Conservation (phyloP, 345 rosid species). For the Eucalyptus melliodora region DNA sequence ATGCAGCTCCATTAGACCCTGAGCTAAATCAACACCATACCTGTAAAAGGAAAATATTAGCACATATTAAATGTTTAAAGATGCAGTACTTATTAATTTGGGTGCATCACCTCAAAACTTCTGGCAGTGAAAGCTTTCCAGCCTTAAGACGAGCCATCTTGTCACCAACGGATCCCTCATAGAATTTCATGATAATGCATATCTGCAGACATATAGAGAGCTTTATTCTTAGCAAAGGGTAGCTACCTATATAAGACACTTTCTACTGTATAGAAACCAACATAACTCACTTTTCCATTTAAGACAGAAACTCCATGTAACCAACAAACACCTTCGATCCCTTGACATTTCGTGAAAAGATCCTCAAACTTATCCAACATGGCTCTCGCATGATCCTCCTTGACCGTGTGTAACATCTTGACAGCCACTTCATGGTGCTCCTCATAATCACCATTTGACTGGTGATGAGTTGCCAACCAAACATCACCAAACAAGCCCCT, state of each 20-base stretch:
- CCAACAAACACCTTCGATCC: slow-evolving; percentile 34
- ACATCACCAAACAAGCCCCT: slow-evolving; percentile 95
- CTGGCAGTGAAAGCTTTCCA: slow-evolving; percentile 59
- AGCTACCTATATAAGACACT: background rate
- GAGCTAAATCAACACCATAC: slow-evolving; percentile 61
- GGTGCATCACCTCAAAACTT: slow-evolving; percentile 47
- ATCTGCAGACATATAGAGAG: slow-evolving; percentile 18
- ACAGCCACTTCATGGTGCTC: slow-evolving; percentile 75
- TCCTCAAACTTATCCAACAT: slow-evolving; percentile 55
- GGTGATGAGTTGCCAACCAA: slow-evolving; percentile 88
- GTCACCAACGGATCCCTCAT: slow-evolving; percentile 85
- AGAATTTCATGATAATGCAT: slow-evolving; percentile 74
- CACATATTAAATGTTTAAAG: background rate
- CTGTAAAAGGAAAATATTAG: slow-evolving; percentile 17
- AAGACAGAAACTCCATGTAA: slow-evolving; percentile 69
- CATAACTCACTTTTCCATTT: slow-evolving; percentile 51
- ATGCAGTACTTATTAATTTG: background rate
- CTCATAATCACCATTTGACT: slow-evolving; percentile 41
- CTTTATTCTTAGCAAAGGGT: background rate
- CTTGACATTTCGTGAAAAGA: slow-evolving; percentile 44
- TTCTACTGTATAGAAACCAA: background rate
- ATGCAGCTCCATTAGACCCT: slow-evolving; percentile 61
- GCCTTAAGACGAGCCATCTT: slow-evolving; percentile 72
- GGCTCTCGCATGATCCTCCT: slow-evolving; percentile 39
- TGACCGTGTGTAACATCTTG: slow-evolving; percentile 62